These are phyloP conservation scores for Thelonectria olida DNA, from an alignment of 2,329 filamentous ascomycete species.

Conservation along the genomic window DNA sequence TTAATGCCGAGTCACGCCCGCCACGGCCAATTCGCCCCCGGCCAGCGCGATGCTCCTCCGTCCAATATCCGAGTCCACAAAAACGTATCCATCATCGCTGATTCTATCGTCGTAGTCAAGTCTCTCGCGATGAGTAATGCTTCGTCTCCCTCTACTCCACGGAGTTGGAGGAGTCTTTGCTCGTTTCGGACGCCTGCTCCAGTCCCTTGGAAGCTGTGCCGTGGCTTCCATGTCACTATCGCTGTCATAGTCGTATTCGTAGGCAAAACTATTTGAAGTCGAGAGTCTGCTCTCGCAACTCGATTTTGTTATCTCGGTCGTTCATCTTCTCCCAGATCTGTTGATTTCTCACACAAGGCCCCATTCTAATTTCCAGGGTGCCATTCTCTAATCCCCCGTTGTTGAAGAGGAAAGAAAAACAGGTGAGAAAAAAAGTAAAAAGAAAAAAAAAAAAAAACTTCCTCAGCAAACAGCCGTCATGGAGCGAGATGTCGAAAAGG, in stretches of 20 bases:
- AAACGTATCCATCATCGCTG: neutral
- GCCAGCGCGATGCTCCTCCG: too few species aligned
- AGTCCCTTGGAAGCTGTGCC: neutral
- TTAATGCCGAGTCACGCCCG: slow-evolving; percentile 16
- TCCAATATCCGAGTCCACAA: slow-evolving; percentile 20
- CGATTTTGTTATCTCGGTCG: neutral
- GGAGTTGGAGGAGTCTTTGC: slow-evolving; percentile 11
- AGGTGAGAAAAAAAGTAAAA: too few species aligned
- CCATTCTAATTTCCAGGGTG: slow-evolving; percentile 4
- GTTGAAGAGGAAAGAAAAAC: too few species aligned
- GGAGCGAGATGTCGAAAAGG: slow-evolving; percentile 40
- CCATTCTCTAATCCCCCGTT: too few species aligned
- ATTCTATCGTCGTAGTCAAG: neutral
- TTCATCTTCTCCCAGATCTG: neutral
- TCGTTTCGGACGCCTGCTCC: neutral
- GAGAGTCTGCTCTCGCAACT: neutral
- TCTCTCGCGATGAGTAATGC: slow-evolving; percentile 17
- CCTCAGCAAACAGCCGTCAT: slow-evolving; percentile 13
- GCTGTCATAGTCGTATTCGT: neutral
- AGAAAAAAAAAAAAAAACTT: too few species aligned
- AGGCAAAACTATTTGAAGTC: slow-evolving; percentile 14
- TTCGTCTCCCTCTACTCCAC: slow-evolving; percentile 4
- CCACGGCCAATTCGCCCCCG: slow-evolving; percentile 2
- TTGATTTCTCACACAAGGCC: neutral
- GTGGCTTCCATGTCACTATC: neutral